A percentile compares a stretch with the other conserved stretches of the same genome.
Evolutionary conservation across 352 stramenopile genomes (phyloP).

Genomic region (Pythium apleroticum): DNA sequence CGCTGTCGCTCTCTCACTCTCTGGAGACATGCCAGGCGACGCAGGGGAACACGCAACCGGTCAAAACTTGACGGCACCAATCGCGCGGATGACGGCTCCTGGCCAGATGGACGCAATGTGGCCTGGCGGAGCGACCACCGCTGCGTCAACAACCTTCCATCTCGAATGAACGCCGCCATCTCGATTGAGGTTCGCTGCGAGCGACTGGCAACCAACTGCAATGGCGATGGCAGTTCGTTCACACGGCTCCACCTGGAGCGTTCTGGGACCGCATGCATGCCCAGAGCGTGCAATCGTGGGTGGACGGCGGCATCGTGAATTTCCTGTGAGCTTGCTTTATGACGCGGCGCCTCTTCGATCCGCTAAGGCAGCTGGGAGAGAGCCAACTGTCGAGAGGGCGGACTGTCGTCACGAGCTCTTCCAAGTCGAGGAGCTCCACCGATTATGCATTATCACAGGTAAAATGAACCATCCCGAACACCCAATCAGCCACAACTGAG

Average conservation of each 20-base stretch:
- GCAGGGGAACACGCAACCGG: not conserved
- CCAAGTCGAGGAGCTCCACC: not conserved
- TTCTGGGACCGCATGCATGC: too few relatives aligned
- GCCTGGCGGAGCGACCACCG: not conserved
- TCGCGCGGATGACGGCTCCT: not conserved
- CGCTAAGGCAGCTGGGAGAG: not conserved
- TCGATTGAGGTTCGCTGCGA: too few relatives aligned
- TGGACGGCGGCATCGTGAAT: not conserved
- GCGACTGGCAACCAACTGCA: not conserved
- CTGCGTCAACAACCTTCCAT: not conserved
- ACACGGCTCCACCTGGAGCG: not conserved
- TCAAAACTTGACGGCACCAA: not conserved
- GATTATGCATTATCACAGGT: not conserved
- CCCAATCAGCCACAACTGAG: too few relatives aligned
- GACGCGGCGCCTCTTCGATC: conserved; percentile 6
- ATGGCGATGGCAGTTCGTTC: not conserved
- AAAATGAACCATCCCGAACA: too few relatives aligned
- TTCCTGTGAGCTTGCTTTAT: not conserved
- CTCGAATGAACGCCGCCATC: not conserved
- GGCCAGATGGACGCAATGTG: not conserved
- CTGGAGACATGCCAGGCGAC: not conserved
- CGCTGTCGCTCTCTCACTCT: not conserved
- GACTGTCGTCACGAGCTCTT: not conserved
- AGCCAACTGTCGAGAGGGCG: not conserved
- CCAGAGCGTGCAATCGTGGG: too few relatives aligned